phyloP scores from a whole-genome alignment of 2,329 filamentous ascomycete genomes.

The Coniochaeta sp. region DNA sequence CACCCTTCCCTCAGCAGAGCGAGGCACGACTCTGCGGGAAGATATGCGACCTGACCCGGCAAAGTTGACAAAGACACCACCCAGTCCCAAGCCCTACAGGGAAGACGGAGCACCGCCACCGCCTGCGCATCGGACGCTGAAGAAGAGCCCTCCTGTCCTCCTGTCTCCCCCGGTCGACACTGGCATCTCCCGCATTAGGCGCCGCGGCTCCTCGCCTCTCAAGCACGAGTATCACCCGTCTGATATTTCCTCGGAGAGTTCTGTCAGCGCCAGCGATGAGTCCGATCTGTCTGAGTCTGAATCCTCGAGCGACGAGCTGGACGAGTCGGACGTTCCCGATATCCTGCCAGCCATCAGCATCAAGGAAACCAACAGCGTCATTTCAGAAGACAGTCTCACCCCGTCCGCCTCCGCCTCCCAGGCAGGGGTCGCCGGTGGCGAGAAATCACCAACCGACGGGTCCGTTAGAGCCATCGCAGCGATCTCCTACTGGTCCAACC shows the following conservation, averaged over 20 bases:
- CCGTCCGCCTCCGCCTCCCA: conserved; percentile 82
- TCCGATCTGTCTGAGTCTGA: conserved; percentile 50
- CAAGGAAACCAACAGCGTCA: conserved; percentile 32
- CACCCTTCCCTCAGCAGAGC: conserved; percentile 12
- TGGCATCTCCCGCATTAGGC: conserved; percentile 43
- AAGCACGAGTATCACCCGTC: conserved; percentile 98
- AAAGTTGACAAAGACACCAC: conserved; percentile 23
- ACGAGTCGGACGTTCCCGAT: conserved; percentile 53
- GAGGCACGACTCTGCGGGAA: conserved; percentile 26
- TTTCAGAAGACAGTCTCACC: conserved; percentile 56
- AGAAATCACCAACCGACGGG: conserved; percentile 32
- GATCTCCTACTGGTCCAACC: conserved; percentile 57
- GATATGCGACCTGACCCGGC: conserved; percentile 23
- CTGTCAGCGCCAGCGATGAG: conserved; percentile 49
- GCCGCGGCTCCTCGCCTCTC: conserved; percentile 81
- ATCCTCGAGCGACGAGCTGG: conserved; percentile 48
- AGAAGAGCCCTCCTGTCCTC: conserved; percentile 29
- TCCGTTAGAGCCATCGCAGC: conserved; percentile 42
- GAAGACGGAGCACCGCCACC: conserved; percentile 51
- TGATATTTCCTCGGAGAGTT: conserved; percentile 52
- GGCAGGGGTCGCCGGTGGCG: conserved; percentile 50
- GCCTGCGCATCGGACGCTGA: conserved; percentile 42
- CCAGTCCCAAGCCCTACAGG: conserved; percentile 30
- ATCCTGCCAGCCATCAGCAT: conserved; percentile 54
- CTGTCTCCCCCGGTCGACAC: conserved; percentile 38